phyloP scores from a whole-genome alignment of 257 asterid species.

The Gentiana dahurica region DNA sequence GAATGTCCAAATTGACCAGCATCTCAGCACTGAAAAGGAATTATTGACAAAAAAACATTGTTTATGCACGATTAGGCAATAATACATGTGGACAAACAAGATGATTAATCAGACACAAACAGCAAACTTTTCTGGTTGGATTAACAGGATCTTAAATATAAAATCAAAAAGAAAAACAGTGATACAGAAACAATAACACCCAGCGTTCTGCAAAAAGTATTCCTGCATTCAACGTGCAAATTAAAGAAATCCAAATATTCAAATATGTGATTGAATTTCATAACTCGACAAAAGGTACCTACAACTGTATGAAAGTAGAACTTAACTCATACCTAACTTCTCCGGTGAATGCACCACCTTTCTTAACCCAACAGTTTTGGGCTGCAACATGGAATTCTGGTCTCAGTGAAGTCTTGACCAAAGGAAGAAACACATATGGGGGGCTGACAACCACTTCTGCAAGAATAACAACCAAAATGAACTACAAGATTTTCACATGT shows the following conservation, averaged over 20 bases:
- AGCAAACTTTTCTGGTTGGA: too few relatives aligned
- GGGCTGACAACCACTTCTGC: constrained; percentile 99
- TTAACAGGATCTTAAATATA: too few relatives aligned
- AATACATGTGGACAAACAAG: not conserved
- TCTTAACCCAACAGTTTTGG: constrained; percentile 95
- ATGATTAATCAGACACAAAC: not conserved
- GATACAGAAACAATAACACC: not conserved
- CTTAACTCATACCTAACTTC: constrained; percentile 61
- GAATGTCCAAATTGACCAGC: constrained; percentile 73
- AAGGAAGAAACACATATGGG: constrained; percentile 76
- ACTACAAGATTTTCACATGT: too few relatives aligned
- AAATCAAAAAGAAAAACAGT: not conserved
- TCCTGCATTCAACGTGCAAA: too few relatives aligned
- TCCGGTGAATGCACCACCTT: constrained; percentile 98
- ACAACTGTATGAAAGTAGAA: not conserved
- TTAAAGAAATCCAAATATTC: too few relatives aligned
- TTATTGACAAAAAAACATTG: constrained; percentile 1
- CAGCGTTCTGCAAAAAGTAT: too few relatives aligned
- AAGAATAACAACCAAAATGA: constrained; percentile 3
- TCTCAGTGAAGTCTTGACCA: constrained; percentile 51
- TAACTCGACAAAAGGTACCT: not conserved
- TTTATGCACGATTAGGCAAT: not conserved
- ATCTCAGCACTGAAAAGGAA: constrained; percentile 74
- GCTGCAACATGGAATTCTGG: constrained; percentile 92
- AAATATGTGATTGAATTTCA: not conserved